phyloP scores from a whole-genome alignment of 2,329 filamentous ascomycete species.

The Seiridium unicorne region DNA sequence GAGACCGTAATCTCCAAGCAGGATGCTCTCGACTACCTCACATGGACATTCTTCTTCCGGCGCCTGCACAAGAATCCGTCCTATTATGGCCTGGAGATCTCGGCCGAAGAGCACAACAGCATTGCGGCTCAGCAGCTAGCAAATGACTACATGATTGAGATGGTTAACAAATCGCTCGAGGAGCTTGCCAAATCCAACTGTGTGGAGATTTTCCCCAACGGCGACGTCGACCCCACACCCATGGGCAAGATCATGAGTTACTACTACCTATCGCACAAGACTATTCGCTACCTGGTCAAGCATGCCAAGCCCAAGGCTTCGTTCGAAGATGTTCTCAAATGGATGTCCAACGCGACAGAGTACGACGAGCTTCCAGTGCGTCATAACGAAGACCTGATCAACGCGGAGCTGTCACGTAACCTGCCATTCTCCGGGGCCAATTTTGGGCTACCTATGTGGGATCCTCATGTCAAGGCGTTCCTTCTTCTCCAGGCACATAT shows the following conservation, averaged over 20 bases:
- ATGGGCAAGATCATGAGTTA: slow-evolving; percentile 99
- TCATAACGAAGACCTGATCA: slow-evolving; percentile 98
- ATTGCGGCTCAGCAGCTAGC: slow-evolving; percentile 81
- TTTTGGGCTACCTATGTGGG: slow-evolving; percentile 89
- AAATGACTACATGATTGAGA: slow-evolving; percentile 90
- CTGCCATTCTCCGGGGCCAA: slow-evolving; percentile 61
- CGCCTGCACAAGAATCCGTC: slow-evolving; percentile 96
- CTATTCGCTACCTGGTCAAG: slow-evolving; percentile 78
- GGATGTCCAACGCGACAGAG: slow-evolving; percentile 92
- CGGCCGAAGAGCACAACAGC: slow-evolving; percentile 87
- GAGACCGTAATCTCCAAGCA: slow-evolving; percentile 93
- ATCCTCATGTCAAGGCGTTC: slow-evolving; percentile 96
- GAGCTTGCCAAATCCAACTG: slow-evolving; percentile 85
- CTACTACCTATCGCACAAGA: slow-evolving; percentile 96
- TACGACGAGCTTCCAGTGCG: slow-evolving; percentile 97
- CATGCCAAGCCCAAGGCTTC: slow-evolving; percentile 73
- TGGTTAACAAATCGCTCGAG: slow-evolving; percentile 82
- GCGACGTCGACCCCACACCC: slow-evolving; percentile 84
- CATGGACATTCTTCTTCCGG: slow-evolving; percentile 99
- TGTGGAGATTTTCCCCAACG: slow-evolving; percentile 78
- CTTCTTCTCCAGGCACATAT: slow-evolving; percentile 93
- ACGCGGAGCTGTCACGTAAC: slow-evolving; percentile 81
- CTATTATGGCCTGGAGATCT: slow-evolving; percentile 94
- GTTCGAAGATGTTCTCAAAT: slow-evolving; percentile 81
- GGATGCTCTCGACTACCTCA: slow-evolving; percentile 94